phyloP scores from a whole-genome alignment of 73 alveolate species.

The Paramecium caudatum region DNA sequence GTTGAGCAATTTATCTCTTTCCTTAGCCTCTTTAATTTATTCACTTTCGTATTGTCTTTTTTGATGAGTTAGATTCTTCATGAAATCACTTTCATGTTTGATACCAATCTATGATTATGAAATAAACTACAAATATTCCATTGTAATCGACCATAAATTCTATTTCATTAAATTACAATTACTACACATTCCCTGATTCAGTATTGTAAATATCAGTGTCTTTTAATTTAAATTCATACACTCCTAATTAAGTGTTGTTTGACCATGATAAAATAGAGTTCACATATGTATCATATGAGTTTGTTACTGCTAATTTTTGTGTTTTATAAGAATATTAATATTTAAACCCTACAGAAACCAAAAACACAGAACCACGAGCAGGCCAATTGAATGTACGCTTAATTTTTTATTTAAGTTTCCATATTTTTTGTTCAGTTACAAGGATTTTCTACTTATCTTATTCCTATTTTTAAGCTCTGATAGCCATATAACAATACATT shows the following conservation, averaged over 20 bases:
- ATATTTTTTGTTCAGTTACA: slow-evolving; percentile 6
- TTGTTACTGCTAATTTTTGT: slow-evolving; percentile 33
- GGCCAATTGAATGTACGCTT: slow-evolving; percentile 41
- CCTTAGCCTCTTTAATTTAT: slow-evolving; percentile 12
- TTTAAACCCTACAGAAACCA: slow-evolving; percentile 44
- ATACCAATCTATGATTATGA: slow-evolving; percentile 38
- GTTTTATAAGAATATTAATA: slow-evolving; percentile 14
- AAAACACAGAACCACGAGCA: background rate
- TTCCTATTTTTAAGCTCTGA: slow-evolving; percentile 58
- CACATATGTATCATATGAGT: slow-evolving; percentile 59
- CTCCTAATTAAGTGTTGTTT: background rate
- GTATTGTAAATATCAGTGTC: slow-evolving; percentile 27
- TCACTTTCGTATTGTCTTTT: background rate
- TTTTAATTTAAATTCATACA: slow-evolving; percentile 44
- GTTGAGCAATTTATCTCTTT: background rate
- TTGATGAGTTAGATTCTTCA: background rate
- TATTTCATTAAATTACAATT: slow-evolving; percentile 15
- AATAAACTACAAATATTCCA: slow-evolving; percentile 57
- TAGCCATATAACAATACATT: slow-evolving; percentile 12
- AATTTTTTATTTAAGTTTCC: slow-evolving; percentile 7
- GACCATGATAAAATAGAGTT: slow-evolving; percentile 48
- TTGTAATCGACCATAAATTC: slow-evolving; percentile 67
- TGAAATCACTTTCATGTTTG: slow-evolving; percentile 59
- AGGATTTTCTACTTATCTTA: background rate
- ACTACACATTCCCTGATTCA: slow-evolving; percentile 19